Conservation (phyloP, 2,329 filamentous ascomycete species). For the Basipetospora sp. region DNA sequence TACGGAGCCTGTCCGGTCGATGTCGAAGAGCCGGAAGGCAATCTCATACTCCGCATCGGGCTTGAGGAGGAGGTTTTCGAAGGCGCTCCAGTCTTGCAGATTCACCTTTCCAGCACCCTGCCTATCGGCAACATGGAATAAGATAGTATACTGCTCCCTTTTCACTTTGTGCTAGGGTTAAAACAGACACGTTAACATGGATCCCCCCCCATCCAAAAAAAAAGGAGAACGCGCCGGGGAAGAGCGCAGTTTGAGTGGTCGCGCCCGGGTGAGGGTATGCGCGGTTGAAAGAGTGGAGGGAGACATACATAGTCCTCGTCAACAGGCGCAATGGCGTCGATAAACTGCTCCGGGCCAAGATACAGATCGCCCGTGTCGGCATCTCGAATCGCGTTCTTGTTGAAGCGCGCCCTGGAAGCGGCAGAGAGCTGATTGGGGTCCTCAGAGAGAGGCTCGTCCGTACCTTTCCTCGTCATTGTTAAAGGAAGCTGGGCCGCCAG, state of each 20-base stretch:
- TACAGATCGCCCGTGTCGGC: slow-evolving; percentile 59
- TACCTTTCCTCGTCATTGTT: slow-evolving; percentile 4
- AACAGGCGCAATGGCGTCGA: slow-evolving; percentile 74
- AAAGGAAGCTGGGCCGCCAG: not conserved
- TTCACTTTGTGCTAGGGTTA: slow-evolving; percentile 83
- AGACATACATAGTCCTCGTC: slow-evolving; percentile 78
- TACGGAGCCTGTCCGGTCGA: slow-evolving; percentile 67
- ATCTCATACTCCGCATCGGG: slow-evolving; percentile 98
- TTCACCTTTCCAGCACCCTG: slow-evolving; percentile 57
- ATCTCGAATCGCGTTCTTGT: slow-evolving; percentile 61
- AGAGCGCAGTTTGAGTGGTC: not conserved
- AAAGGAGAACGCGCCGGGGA: not conserved
- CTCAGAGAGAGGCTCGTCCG: slow-evolving; percentile 37
- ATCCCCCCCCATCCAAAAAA: not conserved
- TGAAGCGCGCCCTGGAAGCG: slow-evolving; percentile 63
- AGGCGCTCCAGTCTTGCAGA: slow-evolving; percentile 77
- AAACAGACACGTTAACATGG: slow-evolving; percentile 7
- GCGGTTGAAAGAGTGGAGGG: slow-evolving; percentile 5
- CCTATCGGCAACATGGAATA: slow-evolving; percentile 83
- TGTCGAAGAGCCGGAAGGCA: slow-evolving; percentile 89
- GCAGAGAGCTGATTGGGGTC: slow-evolving; percentile 50
- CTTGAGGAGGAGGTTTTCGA: slow-evolving; percentile 85
- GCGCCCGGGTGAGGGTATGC: not conserved
- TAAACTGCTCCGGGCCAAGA: slow-evolving; percentile 76
- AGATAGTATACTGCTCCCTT: slow-evolving; percentile 83